Conservation (phyloP, 805 yeast genomes). For the Metschnikowia vanudenii region DNA sequence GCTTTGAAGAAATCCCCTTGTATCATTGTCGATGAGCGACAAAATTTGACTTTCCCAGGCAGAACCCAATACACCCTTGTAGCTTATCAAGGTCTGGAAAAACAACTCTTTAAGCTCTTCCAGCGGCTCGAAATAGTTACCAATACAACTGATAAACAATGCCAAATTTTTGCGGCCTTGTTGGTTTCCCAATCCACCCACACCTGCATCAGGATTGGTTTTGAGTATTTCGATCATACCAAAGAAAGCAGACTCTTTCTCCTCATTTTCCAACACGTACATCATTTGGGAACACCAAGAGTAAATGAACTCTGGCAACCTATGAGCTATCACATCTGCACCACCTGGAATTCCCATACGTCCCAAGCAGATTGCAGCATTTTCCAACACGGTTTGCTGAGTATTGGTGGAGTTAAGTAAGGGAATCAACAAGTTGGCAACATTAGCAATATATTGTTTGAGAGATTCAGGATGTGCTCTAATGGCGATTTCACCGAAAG, state of each 20-base stretch:
- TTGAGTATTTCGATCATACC: slow-evolving; percentile 77
- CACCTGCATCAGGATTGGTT: slow-evolving; percentile 60
- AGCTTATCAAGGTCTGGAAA: slow-evolving; percentile 44
- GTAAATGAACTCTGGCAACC: slow-evolving; percentile 54
- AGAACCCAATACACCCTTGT: slow-evolving; percentile 47
- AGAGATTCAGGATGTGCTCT: slow-evolving; percentile 48
- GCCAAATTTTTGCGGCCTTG: slow-evolving; percentile 49
- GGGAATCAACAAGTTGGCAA: slow-evolving; percentile 57
- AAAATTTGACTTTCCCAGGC: slow-evolving; percentile 35
- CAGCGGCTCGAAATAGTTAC: slow-evolving; percentile 51
- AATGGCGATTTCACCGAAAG: slow-evolving; percentile 82
- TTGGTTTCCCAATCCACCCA: slow-evolving; percentile 46
- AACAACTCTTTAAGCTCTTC: slow-evolving; percentile 45
- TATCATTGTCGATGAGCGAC: slow-evolving; percentile 31
- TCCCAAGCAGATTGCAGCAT: slow-evolving; percentile 87
- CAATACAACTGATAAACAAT: slow-evolving; percentile 58
- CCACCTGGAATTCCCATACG: slow-evolving; percentile 63
- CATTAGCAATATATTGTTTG: slow-evolving; percentile 51
- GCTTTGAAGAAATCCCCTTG: slow-evolving; percentile 18
- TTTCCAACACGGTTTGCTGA: slow-evolving; percentile 70
- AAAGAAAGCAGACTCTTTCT: slow-evolving; percentile 80
- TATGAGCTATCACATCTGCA: slow-evolving; percentile 52
- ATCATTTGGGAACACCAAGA: slow-evolving; percentile 73
- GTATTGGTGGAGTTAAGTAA: slow-evolving; percentile 54
- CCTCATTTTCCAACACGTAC: slow-evolving; percentile 73